Evolutionary conservation across 2,329 filamentous ascomycete species (phyloP), one percentile per base, ranked within the genome.

Genomic region (Aspergillus thermomutatus): DNA sequence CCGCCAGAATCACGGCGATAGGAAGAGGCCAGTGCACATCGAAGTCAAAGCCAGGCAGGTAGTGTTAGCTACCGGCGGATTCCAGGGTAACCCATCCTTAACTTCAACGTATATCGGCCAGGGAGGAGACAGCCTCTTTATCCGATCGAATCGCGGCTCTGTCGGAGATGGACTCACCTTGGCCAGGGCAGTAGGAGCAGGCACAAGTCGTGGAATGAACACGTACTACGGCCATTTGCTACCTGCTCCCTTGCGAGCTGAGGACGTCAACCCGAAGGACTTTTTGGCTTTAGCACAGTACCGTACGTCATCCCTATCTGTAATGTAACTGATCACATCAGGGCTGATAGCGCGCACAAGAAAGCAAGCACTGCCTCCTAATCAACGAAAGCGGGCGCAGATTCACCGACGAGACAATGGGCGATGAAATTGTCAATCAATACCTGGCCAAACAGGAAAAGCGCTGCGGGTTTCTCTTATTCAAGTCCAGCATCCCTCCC

Each of bases 191-290:
- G 64, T 54, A 11, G 67, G 67, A 27, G 65, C 66, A 17, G 64
- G 60, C 17, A 64, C 62, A 6, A 69, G 65, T 41, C 57, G 64
- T 7, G 67, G 65, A 6, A 65, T 69, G 64, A 61, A 62, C 21
- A 69, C 62, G 1, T 69, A 63, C 51, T 69, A 69, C 37, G 67
- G 67, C 14, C 66, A 69, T 48, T 55, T 69, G 1, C 43, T 69
- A 25, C 63, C 66, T 19, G 66, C 66, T 1, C 67, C 66, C 27
- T 47, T 69, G 4, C 53, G 60, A 10, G 45, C 57, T 9, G 62
- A 66, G 23, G 56, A 64, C 10, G 65, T 67, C 4, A 51, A 63
- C 25, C 66, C 65, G 1, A 59, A 60, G 23, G 64, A 69, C 10
- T 69, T 60, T 43, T 53, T 67, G 5, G 53, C 65, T 8, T 49